Base-by-base conservation (phyloP, 176 grass and related monocot genomes). In the Rhynchospora tenuis region DNA sequence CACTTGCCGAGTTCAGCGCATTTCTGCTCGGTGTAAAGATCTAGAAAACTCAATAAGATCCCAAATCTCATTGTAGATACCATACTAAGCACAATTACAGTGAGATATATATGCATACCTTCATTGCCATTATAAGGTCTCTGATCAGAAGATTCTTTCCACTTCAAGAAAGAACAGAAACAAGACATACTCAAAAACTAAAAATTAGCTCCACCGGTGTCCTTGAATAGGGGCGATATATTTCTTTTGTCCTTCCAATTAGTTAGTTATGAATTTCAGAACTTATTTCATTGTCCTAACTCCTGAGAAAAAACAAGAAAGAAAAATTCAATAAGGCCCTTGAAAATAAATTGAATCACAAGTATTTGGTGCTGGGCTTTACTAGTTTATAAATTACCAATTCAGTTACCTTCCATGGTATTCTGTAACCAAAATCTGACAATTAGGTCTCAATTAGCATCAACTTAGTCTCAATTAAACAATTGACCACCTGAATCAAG, bases 111-210 rank as follows among this genome's bases (percentile, higher is more conserved):
- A 56, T 56, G 11, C 48, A 24, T 84, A 94, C 92, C 69, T 82
- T 85, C 64, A 3, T 84, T 43, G 29, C 45, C 59, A 80, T 64
- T 26, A 58, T 44, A 69, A 0, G 38, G 42, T 66, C 86, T 65
- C 76, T 11, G 83, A 43, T 88, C 33, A 1, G 15, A 0, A 5
- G 68, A 50, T 1, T 16, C 57, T 76, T 81, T 90, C 54, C 87
- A 68, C 83, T 94, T 94, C 73, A 88, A 84, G 87, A 91, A 54
- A 45, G 29, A 54, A 90, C 31, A 59, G 83, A 88, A 91, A 86
- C 92, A 94, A 88, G 89, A 88, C 92, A 94, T 57, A 33, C 45
- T 59, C n/a, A n/a, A n/a, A n/a, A 55, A 74, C 47, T n/a, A n/a
- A n/a, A 55, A 77, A 54, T 52, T 55, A 52, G 51, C 50, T 56